Base-by-base conservation (phyloP, 768 basidiomycete genomes). In the Tephrocybe sp. region DNA sequence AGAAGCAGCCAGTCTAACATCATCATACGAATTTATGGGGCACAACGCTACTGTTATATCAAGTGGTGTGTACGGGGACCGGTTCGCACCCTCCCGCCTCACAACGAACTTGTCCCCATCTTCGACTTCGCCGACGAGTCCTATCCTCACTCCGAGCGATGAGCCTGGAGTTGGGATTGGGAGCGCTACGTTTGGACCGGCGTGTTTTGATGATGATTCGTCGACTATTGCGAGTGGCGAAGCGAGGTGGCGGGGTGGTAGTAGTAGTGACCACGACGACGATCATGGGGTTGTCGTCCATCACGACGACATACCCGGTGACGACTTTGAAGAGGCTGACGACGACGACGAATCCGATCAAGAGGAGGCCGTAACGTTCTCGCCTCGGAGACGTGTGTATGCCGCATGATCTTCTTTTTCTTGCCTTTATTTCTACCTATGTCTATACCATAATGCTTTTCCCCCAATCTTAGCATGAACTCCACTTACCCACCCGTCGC, bases 211-310 rank as follows among this genome's bases (percentile, higher is more conserved):
- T 55, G 77, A 79, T 23, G 77, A 78, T 49, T 76, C 77, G 27
- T 75, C 78, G 57, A 73, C 78, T 25, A 64, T 81, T 29, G 79
- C 79, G 24, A 78, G 77, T 22, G 79, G 72, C 23, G 52, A 55
- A n/a, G 45, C 25, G 10, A 46, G 38, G 18, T 56, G 56, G 54
- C 42, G 47, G 10, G 50, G 56, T 39, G 54, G 47, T 5, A 51
- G 54, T 15, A 65, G 63, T 38, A 70, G 66, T 3, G 73, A 4
- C 11, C 33, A 72, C 18, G 71, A 69, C 8, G 54, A 60, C 4
- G 58, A 53, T 8, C 50, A 4, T 43, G 24, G 0, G 41, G 34
- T n/a, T n/a, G n/a, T n/a, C n/a, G n/a, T n/a, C n/a, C 34, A 41
- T 21, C 34, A n/a, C 16, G 21, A 52, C 1, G 50, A 46, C 4